Conservation (phyloP, 371 early-diverging fungal genomes). For the Apophysomyces variabilis region DNA sequence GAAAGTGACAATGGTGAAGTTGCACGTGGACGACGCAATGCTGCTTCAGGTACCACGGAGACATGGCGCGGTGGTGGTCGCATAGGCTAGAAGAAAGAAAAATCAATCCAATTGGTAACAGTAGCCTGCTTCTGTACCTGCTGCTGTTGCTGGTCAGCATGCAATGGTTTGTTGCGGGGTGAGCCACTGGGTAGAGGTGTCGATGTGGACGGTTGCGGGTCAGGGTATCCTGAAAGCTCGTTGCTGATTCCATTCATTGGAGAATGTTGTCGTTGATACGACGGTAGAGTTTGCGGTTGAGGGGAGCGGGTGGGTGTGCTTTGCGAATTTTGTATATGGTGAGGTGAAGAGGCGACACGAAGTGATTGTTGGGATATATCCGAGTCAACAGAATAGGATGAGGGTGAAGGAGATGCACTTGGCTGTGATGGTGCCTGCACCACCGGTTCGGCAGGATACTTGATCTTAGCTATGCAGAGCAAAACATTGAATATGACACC, state of each 20-base stretch:
- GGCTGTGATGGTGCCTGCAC: constrained; percentile 22
- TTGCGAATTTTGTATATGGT: constrained; percentile 22
- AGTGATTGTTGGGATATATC: constrained; percentile 18
- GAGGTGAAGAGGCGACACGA: constrained; percentile 19
- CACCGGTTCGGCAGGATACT: constrained; percentile 63
- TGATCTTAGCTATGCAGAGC: constrained; percentile 60
- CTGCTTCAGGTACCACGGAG: constrained; percentile 52
- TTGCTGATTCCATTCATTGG: constrained; percentile 13
- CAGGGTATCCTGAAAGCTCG: constrained; percentile 12
- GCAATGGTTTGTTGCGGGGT: neutral
- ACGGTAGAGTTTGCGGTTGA: constrained; percentile 10
- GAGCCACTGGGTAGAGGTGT: constrained; percentile 17
- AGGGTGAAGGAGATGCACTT: constrained; percentile 18
- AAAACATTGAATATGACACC: neutral
- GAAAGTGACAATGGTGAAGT: constrained; percentile 41
- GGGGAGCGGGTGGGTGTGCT: constrained; percentile 24
- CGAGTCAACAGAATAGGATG: constrained; percentile 23
- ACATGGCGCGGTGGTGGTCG: constrained; percentile 46
- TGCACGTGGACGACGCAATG: constrained; percentile 50
- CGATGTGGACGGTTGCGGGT: constrained; percentile 21
- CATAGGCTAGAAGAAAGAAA: neutral
- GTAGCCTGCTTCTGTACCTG: neutral
- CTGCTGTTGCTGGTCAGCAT: constrained; percentile 5
- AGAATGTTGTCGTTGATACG: constrained; percentile 16
- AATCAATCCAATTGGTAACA: neutral